Evolutionary conservation across 2,329 filamentous ascomycete genomes (phyloP).

Genomic region (Delphinella strobiligena): DNA sequence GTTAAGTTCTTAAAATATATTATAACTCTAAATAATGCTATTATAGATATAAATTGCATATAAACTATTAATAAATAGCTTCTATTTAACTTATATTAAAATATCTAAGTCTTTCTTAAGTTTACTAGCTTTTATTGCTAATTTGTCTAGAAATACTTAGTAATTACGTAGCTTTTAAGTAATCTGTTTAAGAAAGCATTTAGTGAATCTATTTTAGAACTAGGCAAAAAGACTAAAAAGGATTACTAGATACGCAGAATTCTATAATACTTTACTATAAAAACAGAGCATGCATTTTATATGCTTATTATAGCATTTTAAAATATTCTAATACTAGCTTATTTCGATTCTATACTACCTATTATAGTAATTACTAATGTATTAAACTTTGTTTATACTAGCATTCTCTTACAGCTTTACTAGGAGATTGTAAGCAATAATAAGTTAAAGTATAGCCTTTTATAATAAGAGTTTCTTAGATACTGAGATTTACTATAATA

Average conservation of each 20-base stretch:
- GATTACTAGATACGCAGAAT: too few relatives aligned
- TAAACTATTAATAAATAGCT: slow-evolving; percentile 2
- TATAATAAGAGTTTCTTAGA: slow-evolving; percentile 4
- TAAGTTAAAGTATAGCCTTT: slow-evolving; percentile 6
- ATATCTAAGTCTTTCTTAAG: slow-evolving; percentile 7
- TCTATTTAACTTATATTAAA: background rate
- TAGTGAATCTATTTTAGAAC: too few relatives aligned
- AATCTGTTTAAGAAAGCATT: slow-evolving; percentile 2
- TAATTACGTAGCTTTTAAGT: slow-evolving; percentile 1
- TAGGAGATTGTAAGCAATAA: background rate
- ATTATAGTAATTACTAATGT: slow-evolving; percentile 3
- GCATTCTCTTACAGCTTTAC: slow-evolving; percentile 7
- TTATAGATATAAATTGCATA: slow-evolving; percentile 4
- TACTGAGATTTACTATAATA: slow-evolving; percentile 8
- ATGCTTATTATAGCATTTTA: slow-evolving; percentile 8
- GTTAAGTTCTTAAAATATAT: slow-evolving; percentile 12
- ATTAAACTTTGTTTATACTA: slow-evolving; percentile 1
- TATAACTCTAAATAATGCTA: slow-evolving; percentile 1
- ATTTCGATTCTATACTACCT: slow-evolving; percentile 3
- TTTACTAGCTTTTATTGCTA: slow-evolving; percentile 9
- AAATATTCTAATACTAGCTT: slow-evolving; percentile 5
- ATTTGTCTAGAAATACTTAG: slow-evolving; percentile 4
- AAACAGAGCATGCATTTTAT: background rate
- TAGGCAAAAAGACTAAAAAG: slow-evolving; percentile 1
- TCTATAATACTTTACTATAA: background rate